Conservation (phyloP, 2,329 filamentous ascomycete genomes). For the Cladosporium phlei region DNA sequence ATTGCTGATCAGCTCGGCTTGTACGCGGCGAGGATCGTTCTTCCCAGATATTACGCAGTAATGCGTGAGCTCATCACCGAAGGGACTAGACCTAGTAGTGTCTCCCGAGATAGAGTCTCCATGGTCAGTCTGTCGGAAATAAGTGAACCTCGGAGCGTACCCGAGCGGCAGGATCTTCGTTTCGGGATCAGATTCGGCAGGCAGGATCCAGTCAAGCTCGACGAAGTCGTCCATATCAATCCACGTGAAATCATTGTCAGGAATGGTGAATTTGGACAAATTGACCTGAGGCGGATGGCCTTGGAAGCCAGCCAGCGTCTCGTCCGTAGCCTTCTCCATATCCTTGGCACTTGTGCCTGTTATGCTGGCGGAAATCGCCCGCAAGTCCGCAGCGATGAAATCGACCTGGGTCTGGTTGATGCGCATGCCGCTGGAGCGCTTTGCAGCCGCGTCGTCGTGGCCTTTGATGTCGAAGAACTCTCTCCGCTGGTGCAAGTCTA, state of each 20-base stretch:
- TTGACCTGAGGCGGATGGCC: slow-evolving; percentile 50
- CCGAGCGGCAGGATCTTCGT: slow-evolving; percentile 91
- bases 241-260: slow-evolving; percentile 92
- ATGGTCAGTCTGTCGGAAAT: slow-evolving; percentile 95
- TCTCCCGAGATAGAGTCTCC: slow-evolving; percentile 74
- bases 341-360: slow-evolving; percentile 73
- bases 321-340: slow-evolving; percentile 62
- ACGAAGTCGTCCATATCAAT: slow-evolving; percentile 99
- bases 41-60: slow-evolving; percentile 81
- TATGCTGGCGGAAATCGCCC: slow-evolving; percentile 88
- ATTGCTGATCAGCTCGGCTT: slow-evolving; percentile 76
- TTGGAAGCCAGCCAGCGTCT: slow-evolving; percentile 53
- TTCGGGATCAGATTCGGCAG: slow-evolving; percentile 81
- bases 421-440: slow-evolving; percentile 85
- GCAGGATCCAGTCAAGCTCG: slow-evolving; percentile 92
- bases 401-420: slow-evolving; percentile 94
- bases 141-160: slow-evolving; percentile 91
- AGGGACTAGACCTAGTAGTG: slow-evolving; percentile 75
- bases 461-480: slow-evolving; percentile 84
- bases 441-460: slow-evolving; percentile 61
- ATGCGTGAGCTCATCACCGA: slow-evolving; percentile 90
- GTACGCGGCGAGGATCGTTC: slow-evolving; percentile 77
- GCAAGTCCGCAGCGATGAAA: slow-evolving; percentile 82
- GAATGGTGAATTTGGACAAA: slow-evolving; percentile 87
- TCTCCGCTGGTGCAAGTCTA: slow-evolving; percentile 88